phyloP scores from a whole-genome alignment of 2,329 filamentous ascomycete species.

The Epichloe uncinata region DNA sequence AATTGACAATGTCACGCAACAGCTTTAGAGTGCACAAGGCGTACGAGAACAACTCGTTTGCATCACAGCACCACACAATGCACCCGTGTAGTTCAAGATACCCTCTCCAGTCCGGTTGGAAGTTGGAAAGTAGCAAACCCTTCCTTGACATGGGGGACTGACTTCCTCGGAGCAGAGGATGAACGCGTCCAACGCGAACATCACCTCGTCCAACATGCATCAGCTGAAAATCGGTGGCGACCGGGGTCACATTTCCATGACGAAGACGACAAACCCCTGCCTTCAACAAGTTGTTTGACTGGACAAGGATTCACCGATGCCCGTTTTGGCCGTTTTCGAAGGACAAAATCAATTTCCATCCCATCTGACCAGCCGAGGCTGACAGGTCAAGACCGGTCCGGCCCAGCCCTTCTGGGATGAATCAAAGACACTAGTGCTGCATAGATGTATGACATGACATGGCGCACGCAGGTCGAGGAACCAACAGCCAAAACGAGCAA shows the following conservation, averaged over 20 bases:
- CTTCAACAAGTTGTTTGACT: neutral
- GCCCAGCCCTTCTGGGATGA: neutral
- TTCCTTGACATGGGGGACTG: too few relatives aligned
- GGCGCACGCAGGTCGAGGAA: neutral
- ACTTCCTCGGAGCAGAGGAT: too few relatives aligned
- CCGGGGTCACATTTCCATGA: neutral
- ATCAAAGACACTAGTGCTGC: neutral
- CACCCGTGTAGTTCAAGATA: neutral
- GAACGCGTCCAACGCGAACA: too few relatives aligned
- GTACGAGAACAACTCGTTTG: too few relatives aligned
- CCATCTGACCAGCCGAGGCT: neutral
- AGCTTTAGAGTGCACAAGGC: too few relatives aligned
- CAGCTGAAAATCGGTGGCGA: too few relatives aligned
- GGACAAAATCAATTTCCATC: neutral
- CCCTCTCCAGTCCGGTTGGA: too few relatives aligned
- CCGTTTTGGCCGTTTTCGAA: neutral
- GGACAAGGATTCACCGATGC: neutral
- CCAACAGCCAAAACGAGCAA: neutral
- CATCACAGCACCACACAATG: too few relatives aligned
- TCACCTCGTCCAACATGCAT: too few relatives aligned
- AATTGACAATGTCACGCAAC: too few relatives aligned
- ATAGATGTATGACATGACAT: neutral
- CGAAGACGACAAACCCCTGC: neutral
- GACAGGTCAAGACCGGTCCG: neutral
- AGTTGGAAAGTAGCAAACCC: too few relatives aligned